Base-by-base conservation (phyloP, 2,329 filamentous ascomycete genomes). In the Xylariaceae sp. region DNA sequence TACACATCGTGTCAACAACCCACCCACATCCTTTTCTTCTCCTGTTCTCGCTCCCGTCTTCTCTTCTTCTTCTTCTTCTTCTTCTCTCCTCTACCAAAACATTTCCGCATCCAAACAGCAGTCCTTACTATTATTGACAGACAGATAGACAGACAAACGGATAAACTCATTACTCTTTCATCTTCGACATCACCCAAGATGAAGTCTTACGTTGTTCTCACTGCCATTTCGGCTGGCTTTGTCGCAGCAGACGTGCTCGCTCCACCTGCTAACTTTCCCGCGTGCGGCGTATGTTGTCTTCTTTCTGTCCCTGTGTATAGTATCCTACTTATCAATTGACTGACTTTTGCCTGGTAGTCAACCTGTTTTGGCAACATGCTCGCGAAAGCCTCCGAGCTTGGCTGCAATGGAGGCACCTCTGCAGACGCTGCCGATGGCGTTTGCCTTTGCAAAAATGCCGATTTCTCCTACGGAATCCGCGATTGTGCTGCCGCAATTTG, bases 351-450 rank as follows among this genome's bases (percentile, higher is more conserved):
- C 6, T 14, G 2, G 3, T 52, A 85, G 82, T 73, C 71, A 67
- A 73, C 66, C 36, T 86, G 83, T 64, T 74, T 78, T 61, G 71
- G 67, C 67, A 81, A 81, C 75, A 84, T 86, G 81, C 62, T 79
- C n/a, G 65, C 51, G 55, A 75, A 80, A 73, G 75, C 75, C 43
- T 28, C 62, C 29, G 69, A 76, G 49, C 77, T 85, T 31, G 76
- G 77, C 58, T 86, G 83, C 36, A 70, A 76, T 43, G 43, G 43
- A 8, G 59, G 65, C 52, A 68, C 67, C 36, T 71, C 55, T 5
- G 28, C 31, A n/a, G 29, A 61, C 11, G 54, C 59, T 26, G 56
- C 60, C 17, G 45, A 77, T 53, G 55, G 63, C 39, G 64, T 65
- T 53, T 79, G 78, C 69, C 78, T 79, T 67, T 79, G 78, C 75